These are phyloP conservation scores for Narthecium ossifragum DNA, from an alignment of 106 monocot genomes.

Conservation along the genomic window DNA sequence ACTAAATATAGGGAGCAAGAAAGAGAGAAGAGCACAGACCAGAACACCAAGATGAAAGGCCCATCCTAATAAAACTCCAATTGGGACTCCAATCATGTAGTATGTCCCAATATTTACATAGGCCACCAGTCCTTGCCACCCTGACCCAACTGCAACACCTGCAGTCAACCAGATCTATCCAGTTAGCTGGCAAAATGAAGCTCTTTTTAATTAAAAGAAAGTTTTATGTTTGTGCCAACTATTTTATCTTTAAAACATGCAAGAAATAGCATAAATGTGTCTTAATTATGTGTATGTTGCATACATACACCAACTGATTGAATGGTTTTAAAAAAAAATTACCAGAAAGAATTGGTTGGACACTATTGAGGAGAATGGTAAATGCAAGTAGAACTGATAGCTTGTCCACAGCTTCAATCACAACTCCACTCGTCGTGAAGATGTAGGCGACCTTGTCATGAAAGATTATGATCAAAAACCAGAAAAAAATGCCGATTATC, in stretches of 20 bases:
- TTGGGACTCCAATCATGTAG: conserved; percentile 61
- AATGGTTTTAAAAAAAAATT: no score
- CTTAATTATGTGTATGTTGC: no score
- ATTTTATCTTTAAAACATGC: no score
- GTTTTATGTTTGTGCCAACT: no score
- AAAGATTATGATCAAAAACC: conserved; percentile 36
- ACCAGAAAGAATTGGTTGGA: conserved; percentile 88
- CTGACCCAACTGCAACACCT: conserved; percentile 83
- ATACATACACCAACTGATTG: no score
- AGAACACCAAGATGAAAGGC: conserved; percentile 44
- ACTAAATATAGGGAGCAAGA: no score
- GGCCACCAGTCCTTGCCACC: conserved; percentile 66
- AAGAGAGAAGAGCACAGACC: conserved; percentile 15
- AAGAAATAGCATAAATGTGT: no score
- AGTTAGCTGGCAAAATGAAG: no score
- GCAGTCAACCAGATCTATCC: no score
- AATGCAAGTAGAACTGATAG: conserved; percentile 52
- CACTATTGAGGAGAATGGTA: conserved; percentile 84
- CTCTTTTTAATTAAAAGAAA: no score
- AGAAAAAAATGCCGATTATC: conserved; percentile 58
- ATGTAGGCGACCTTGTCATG: conserved; percentile 60
- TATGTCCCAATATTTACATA: conserved; percentile 67
- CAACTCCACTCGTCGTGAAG: conserved; percentile 48
- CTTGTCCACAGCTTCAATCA: conserved; percentile 53
- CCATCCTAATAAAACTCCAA: conserved; percentile 62